A percentile compares a stretch with the other conserved stretches of the same genome.
These are phyloP conservation scores for Pythium phragmiticola DNA, from an alignment of 352 stramenopile genomes.

Conservation along the genomic window DNA sequence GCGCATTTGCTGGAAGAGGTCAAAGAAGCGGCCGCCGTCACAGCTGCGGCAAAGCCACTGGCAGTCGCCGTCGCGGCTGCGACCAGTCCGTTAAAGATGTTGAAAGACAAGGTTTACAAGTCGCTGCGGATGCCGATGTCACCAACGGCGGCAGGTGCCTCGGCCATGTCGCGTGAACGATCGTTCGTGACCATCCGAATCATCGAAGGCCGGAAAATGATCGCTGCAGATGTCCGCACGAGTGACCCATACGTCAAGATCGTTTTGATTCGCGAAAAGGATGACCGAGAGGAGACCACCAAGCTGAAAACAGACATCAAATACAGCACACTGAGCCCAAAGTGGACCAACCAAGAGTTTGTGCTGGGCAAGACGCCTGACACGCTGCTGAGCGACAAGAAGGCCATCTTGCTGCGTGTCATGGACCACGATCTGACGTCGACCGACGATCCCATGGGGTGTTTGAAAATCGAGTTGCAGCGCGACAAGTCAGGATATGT, in stretches of 20 bases:
- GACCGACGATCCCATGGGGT: constrained; percentile 57
- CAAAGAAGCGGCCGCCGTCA: constrained; percentile 23
- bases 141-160: constrained; percentile 15
- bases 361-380: constrained; percentile 49
- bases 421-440: constrained; percentile 56
- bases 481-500: constrained; percentile 49
- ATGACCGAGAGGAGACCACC: constrained; percentile 52
- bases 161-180: constrained; percentile 33
- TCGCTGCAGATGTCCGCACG: constrained; percentile 41
- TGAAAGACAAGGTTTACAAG: constrained; percentile 17
- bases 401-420: constrained; percentile 52
- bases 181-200: constrained; percentile 65
- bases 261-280: constrained; percentile 41
- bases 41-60: constrained; percentile 4
- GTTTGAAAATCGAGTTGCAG: constrained; percentile 51
- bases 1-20: constrained; percentile 33
- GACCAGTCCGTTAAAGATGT: constrained; percentile 13
- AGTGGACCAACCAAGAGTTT: constrained; percentile 74
- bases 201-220: constrained; percentile 54
- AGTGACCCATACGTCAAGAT: constrained; percentile 69
- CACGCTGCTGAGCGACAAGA: constrained; percentile 59
- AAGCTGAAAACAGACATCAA: constrained; percentile 69
- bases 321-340: constrained; percentile 60
- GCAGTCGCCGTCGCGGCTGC: constrained; percentile 4
- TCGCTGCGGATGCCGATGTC: background rate